Percentiles rank a stretch among this genome's conserved stretches.
These are phyloP conservation scores for Rhynchospora breviuscula DNA, from an alignment of 176 grass and related monocot genomes.

Conservation along the genomic window DNA sequence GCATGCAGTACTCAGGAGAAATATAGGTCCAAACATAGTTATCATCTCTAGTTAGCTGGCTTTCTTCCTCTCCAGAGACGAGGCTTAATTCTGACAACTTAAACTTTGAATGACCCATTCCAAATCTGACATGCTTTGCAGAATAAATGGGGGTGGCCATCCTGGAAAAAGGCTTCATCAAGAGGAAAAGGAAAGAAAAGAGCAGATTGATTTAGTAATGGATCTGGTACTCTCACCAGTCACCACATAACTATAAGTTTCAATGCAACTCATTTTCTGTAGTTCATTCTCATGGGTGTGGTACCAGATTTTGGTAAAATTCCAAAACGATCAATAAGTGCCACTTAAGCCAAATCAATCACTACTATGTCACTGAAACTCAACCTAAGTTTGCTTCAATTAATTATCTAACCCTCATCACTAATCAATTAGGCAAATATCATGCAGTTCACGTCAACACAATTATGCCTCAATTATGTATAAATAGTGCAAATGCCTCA, in stretches of 20 bases:
- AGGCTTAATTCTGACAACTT: conserved; percentile 6
- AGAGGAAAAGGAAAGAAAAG: neutral
- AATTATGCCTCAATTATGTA: neutral
- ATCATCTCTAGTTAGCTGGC: conserved; percentile 26
- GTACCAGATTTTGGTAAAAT: neutral
- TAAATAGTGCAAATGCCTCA: neutral
- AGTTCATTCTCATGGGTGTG: neutral
- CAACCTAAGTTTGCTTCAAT: too few relatives aligned
- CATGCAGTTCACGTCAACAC: neutral
- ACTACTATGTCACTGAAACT: too few relatives aligned
- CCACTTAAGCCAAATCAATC: neutral
- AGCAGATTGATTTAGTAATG: neutral
- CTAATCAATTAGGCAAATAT: neutral
- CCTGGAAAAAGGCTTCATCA: conserved; percentile 56
- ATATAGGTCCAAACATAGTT: conserved; percentile 79
- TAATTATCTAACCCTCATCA: neutral
- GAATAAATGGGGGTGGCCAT: conserved; percentile 67
- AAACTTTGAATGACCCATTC: conserved; percentile 57
- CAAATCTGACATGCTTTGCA: conserved; percentile 49
- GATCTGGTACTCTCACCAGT: neutral
- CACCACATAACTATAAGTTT: neutral
- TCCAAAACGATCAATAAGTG: neutral
- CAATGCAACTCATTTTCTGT: neutral
- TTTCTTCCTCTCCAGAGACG: conserved; percentile 38
- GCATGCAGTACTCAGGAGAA: conserved; percentile 52